Conservation (phyloP, 2,329 filamentous ascomycete species). For the Ilyonectria mors-panacis region DNA sequence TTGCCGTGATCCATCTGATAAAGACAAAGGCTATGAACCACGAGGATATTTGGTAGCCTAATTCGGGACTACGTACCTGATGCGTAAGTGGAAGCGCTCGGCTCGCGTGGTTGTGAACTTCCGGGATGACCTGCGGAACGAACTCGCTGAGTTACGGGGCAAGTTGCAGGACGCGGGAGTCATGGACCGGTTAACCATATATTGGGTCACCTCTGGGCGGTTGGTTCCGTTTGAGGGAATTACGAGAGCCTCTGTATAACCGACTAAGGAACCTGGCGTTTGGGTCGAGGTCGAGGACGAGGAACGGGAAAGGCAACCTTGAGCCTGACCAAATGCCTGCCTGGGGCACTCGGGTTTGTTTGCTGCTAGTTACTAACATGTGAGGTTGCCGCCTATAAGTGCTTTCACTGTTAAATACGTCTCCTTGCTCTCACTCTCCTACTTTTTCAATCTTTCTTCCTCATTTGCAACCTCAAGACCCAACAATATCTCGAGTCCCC, state of each 20-base stretch:
- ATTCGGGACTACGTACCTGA: background rate
- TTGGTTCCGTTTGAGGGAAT: background rate
- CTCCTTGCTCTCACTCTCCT: background rate
- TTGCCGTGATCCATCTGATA: no score
- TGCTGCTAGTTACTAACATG: no score
- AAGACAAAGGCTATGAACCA: no score
- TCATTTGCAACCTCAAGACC: background rate
- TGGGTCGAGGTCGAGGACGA: background rate
- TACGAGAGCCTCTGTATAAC: no score
- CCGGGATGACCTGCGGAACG: no score
- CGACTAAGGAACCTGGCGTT: background rate
- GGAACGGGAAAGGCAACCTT: background rate
- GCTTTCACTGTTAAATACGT: background rate
- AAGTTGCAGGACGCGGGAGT: background rate
- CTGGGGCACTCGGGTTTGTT: background rate
- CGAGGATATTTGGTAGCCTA: no score
- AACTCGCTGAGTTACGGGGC: background rate
- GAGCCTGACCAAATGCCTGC: background rate
- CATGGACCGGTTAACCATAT: background rate
- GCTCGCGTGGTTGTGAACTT: background rate
- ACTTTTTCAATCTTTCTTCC: background rate
- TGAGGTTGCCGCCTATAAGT: background rate
- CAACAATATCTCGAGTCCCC: background rate
- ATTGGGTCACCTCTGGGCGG: background rate
- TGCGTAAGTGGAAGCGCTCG: constrained; percentile 1